A percentile compares a stretch with the other conserved stretches of the same genome.
Evolutionary conservation across 2,329 filamentous ascomycete species (phyloP).

Genomic region (Grosmannia clavigera): DNA sequence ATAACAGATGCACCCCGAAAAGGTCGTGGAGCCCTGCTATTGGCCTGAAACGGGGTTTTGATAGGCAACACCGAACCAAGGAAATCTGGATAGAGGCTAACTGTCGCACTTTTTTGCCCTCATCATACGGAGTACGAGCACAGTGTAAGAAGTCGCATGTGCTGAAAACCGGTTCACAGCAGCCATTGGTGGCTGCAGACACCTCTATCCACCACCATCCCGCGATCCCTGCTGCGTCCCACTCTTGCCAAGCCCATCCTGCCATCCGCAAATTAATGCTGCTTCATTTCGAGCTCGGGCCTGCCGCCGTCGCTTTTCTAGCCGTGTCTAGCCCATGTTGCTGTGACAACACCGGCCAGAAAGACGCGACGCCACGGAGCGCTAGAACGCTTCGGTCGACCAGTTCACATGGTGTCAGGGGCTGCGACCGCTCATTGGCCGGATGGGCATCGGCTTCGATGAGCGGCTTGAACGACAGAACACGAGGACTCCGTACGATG

Average conservation of each 20-base stretch:
- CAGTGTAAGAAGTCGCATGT: not conserved
- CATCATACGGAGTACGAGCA: not conserved
- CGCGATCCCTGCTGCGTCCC: not conserved
- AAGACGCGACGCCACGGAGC: not conserved
- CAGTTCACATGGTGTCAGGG: not conserved
- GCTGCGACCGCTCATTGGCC: not conserved
- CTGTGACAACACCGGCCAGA: not conserved
- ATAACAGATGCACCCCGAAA: not conserved
- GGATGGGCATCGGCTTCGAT: not conserved
- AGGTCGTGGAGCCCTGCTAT: constrained; percentile 10
- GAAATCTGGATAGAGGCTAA: not conserved
- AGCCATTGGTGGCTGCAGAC: not conserved
- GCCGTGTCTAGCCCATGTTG: not conserved
- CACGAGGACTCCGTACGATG: not conserved
- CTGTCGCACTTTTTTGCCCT: not conserved
- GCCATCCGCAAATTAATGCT: not conserved
- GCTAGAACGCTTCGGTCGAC: not conserved
- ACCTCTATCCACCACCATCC: not conserved
- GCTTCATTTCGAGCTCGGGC: not conserved
- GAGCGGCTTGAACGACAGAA: not conserved
- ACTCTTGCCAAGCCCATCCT: not conserved
- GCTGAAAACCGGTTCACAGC: not conserved
- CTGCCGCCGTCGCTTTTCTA: not conserved
- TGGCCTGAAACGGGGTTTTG: not conserved
- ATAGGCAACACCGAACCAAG: not conserved